A percentile compares a stretch with the other conserved stretches of the same genome.
Conservation (phyloP, 2,329 filamentous ascomycete species). For the Cladosporium sp. region DNA sequence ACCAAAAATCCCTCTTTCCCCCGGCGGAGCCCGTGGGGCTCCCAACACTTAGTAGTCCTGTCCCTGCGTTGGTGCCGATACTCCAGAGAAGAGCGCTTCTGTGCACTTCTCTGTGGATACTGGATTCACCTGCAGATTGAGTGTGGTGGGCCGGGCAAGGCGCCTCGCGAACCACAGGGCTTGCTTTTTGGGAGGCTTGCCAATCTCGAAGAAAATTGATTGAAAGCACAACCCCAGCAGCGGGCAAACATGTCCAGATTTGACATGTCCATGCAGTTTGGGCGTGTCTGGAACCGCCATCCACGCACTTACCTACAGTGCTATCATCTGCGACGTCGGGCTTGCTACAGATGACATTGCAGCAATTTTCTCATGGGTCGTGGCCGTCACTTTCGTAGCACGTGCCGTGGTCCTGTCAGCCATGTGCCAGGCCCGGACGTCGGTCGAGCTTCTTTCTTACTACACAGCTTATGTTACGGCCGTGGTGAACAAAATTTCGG, state of each 20-base stretch:
- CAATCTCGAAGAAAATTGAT: not conserved
- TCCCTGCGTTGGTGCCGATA: conserved; percentile 6
- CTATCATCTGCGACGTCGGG: not conserved
- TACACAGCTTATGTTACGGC: not conserved
- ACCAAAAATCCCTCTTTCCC: conserved; percentile 11
- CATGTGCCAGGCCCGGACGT: not conserved
- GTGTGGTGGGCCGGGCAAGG: not conserved
- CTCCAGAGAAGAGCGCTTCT: conserved; percentile 6
- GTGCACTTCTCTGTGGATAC: not conserved
- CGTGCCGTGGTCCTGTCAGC: not conserved
- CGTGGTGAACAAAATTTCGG: not conserved
- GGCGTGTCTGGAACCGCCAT: not conserved
- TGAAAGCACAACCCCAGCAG: not conserved
- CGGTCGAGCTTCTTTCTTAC: not conserved
- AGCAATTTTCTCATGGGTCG: not conserved
- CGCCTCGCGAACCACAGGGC: conserved; percentile 5
- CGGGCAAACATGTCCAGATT: not conserved
- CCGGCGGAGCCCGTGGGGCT: conserved; percentile 11
- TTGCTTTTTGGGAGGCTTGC: not conserved
- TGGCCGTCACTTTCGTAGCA: not conserved
- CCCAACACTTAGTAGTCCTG: conserved; percentile 4
- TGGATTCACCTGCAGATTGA: conserved; percentile 6
- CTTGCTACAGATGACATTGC: conserved; percentile 1
- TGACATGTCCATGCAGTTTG: not conserved
- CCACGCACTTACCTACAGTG: not conserved